A percentile compares a stretch with the other conserved stretches of the same genome.
Conservation (phyloP, 2,329 filamentous ascomycete genomes). For the Fusarium avenaceum region DNA sequence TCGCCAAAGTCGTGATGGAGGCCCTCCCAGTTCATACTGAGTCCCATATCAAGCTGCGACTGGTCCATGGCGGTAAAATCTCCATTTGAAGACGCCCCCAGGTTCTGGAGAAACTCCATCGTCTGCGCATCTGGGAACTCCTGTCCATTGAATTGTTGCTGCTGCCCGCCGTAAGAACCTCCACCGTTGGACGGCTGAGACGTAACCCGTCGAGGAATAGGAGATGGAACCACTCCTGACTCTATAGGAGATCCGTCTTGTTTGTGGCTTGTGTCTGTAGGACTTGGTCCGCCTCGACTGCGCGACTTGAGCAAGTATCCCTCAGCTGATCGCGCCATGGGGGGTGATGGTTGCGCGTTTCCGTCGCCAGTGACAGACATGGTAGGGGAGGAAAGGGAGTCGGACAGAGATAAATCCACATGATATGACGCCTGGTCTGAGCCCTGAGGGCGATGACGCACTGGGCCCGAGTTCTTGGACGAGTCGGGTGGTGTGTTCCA, state of each 20-base stretch:
- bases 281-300: conserved; percentile 51
- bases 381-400: conserved; percentile 58
- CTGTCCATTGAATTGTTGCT: conserved; percentile 54
- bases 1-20: conserved; percentile 74
- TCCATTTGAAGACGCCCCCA: conserved; percentile 54
- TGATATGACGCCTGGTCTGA: conserved; percentile 53
- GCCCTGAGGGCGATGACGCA: conserved; percentile 49
- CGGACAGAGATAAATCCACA: conserved; percentile 56
- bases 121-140: conserved; percentile 64
- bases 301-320: conserved; percentile 51
- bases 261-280: conserved; percentile 48
- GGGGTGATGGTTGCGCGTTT: conserved; percentile 57
- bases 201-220: conserved; percentile 55
- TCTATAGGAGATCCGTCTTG: conserved; percentile 55
- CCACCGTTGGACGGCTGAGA: conserved; percentile 52
- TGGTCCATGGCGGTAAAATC: conserved; percentile 56
- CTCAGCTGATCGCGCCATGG: conserved; percentile 53
- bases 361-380: conserved; percentile 56
- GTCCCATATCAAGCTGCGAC: conserved; percentile 72
- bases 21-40: conserved; percentile 74
- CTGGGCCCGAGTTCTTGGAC: conserved; percentile 40
- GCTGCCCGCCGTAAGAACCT: conserved; percentile 52
- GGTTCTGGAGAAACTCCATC: conserved; percentile 67
- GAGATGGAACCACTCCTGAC: conserved; percentile 61
- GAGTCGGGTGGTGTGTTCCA: conserved; percentile 52